These are phyloP conservation scores for Hura crepitans DNA, from an alignment of 441 rosid species.

Conservation along the genomic window DNA sequence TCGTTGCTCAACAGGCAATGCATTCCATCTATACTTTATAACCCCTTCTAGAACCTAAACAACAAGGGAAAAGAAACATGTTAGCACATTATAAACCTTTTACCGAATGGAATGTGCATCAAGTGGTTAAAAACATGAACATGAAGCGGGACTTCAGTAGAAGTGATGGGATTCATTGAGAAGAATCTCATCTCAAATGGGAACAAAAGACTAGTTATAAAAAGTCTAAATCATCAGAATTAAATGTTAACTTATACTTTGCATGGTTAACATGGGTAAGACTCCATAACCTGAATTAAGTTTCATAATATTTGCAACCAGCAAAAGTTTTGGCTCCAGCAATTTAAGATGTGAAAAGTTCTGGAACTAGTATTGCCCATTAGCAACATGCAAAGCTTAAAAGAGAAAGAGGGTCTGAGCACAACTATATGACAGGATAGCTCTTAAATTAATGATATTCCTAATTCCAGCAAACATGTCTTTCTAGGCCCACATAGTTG, in stretches of 20 bases:
- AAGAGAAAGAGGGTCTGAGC: too few species aligned
- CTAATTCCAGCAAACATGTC: not conserved
- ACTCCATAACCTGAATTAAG: not conserved
- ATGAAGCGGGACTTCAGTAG: not conserved
- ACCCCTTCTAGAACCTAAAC: conserved; percentile 94
- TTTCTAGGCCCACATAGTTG: not conserved
- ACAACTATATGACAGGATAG: not conserved
- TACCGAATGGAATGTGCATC: not conserved
- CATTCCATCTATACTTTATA: conserved; percentile 99
- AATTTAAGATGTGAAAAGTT: too few species aligned
- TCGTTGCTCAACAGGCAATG: conserved; percentile 91
- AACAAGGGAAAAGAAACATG: not conserved
- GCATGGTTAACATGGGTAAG: too few species aligned
- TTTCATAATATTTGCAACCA: not conserved
- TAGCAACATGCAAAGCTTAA: not conserved
- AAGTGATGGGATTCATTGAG: not conserved
- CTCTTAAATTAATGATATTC: not conserved
- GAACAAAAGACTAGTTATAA: not conserved
- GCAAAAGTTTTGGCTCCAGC: too few species aligned
- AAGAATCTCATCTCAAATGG: not conserved
- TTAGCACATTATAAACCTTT: not conserved
- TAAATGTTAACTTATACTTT: not conserved
- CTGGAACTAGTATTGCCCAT: too few species aligned
- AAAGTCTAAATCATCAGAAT: not conserved
- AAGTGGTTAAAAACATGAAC: not conserved